These are phyloP conservation scores for Quercus lobata DNA, from an alignment of 331 rosid species.

Conservation along the genomic window DNA sequence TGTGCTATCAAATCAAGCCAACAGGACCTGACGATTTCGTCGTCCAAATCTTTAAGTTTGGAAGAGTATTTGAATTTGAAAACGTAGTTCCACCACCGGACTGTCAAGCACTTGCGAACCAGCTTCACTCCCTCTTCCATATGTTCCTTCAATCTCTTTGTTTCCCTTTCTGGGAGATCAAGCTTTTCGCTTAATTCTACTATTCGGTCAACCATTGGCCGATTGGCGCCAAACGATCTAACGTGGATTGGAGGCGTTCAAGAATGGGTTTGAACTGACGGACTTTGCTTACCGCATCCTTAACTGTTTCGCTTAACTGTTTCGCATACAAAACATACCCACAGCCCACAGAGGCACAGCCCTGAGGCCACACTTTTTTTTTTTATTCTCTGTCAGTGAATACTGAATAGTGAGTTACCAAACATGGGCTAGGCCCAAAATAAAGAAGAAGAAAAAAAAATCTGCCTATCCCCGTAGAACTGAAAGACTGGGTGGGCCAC, in stretches of 20 bases:
- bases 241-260: neutral
- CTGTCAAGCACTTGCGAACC: slow-evolving; percentile 19
- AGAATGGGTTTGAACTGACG: neutral
- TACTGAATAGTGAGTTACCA: too few species aligned
- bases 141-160: neutral
- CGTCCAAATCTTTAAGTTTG: neutral
- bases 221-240: neutral
- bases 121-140: neutral
- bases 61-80: neutral
- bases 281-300: neutral
- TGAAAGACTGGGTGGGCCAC: too few species aligned
- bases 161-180: neutral
- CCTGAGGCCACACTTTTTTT: too few species aligned
- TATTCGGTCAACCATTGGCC: slow-evolving; percentile 2
- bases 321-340: too few species aligned
- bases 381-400: too few species aligned
- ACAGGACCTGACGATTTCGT: neutral
- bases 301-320: neutral
- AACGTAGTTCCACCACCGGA: neutral
- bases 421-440: too few species aligned
- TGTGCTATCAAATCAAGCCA: neutral
- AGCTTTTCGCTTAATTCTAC: neutral
- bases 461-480: too few species aligned
- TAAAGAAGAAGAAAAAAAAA: too few species aligned
- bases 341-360: too few species aligned